Percentiles rank a stretch among this genome's conserved stretches.
Conservation (phyloP, 1,284 basidiomycete species). For the Serendipita sp. region DNA sequence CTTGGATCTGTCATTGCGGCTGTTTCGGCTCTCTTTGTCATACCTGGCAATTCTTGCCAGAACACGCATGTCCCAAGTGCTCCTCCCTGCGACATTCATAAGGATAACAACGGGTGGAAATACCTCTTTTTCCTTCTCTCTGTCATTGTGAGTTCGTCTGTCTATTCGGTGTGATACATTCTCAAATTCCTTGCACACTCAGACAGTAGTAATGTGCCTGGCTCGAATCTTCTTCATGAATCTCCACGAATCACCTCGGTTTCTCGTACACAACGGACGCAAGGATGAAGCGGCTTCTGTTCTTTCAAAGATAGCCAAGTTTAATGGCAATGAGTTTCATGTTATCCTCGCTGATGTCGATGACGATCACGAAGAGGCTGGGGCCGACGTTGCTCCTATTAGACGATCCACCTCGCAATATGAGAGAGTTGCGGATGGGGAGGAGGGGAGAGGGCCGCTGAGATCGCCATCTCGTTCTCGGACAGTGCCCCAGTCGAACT, state of each 20-base stretch:
- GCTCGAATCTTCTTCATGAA: slow-evolving; percentile 80
- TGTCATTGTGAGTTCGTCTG: slow-evolving; percentile 39
- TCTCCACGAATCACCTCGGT: slow-evolving; percentile 85
- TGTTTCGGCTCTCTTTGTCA: slow-evolving; percentile 57
- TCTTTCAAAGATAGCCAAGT: slow-evolving; percentile 67
- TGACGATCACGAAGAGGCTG: slow-evolving; percentile 24
- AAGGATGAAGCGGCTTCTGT: slow-evolving; percentile 69
- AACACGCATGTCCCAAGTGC: slow-evolving; percentile 18
- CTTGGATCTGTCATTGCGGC: slow-evolving; percentile 78
- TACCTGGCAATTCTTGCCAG: slow-evolving; percentile 66
- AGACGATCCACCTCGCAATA: background rate
- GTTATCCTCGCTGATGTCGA: slow-evolving; percentile 61
- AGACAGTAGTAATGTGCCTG: slow-evolving; percentile 81
- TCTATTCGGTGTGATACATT: background rate
- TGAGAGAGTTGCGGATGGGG: background rate
- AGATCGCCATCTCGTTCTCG: background rate
- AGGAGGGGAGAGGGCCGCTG: background rate
- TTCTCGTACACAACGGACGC: slow-evolving; percentile 72
- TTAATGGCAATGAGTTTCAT: slow-evolving; percentile 60
- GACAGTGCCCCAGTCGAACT: background rate
- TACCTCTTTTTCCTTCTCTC: slow-evolving; percentile 64
- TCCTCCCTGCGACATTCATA: slow-evolving; percentile 44
- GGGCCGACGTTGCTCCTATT: background rate
- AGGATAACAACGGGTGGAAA: slow-evolving; percentile 75
- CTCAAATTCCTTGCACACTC: slow-evolving; percentile 8